Base-by-base conservation (phyloP, 495 filamentous ascomycete species). In the Friedmanniomyces simplex region DNA sequence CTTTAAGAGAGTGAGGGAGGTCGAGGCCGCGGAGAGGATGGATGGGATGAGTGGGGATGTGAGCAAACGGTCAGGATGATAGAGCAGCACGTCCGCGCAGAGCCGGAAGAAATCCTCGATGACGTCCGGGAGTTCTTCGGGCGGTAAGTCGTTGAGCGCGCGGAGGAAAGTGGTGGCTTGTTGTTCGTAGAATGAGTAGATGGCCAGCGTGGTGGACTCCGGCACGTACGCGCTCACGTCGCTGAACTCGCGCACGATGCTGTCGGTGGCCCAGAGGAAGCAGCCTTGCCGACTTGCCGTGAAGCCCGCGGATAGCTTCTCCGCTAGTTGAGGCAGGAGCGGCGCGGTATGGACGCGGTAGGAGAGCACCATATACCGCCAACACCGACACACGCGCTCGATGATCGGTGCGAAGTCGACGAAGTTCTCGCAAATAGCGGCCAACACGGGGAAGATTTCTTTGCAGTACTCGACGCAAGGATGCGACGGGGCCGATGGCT, bases 61-160 rank as follows among this genome's bases (percentile, higher is more conserved):
- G 64, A 97, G 84, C 42, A 89, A 79, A 57, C 84, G 83, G 61
- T 86, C 78, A 37, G 94, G 87, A 67, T 95, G 94, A 72, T 90
- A 99, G 58, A 95, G 84, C 18, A 96, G 77, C 21, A 89, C 89
- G 71, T 97, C 91, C 13, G 86, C 83, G 4, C 88, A 81, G 14
- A 99, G 80, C 26, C 93, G 89, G 77, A 93, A 99, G 74, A 96
- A 99, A 68, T 99, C 93, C 72, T 99, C 93, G 65, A 96, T 97
- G 53, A 99, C 89, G 72, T 99, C 93, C 11, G 94, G 91, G 12
- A 97, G 77, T 61, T 96, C 89, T 64, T 85, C 80, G 12, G 94
- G 88, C 16, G 84, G 80, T 14, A 96, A 68, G 63, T 91, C 87
- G 72, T 89, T 96, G 72, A 99, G 77, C 60, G 87, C 84, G 22